A percentile compares a stretch with the other conserved stretches of the same genome.
These are phyloP conservation scores for Podospora conica DNA, from an alignment of 495 filamentous ascomycete genomes.

Conservation along the genomic window DNA sequence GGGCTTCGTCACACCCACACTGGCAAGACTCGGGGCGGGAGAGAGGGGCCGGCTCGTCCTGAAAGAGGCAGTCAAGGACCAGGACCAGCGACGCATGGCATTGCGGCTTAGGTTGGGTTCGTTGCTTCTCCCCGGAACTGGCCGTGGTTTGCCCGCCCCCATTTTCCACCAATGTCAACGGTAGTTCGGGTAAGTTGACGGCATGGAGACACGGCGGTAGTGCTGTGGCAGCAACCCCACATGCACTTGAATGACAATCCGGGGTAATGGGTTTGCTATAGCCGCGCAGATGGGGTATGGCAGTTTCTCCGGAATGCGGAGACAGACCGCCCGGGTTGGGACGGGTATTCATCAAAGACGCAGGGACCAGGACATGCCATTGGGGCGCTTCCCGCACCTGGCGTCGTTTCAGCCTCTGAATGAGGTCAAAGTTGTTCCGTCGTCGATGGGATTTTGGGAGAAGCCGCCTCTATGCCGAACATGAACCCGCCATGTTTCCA, in stretches of 20 bases:
- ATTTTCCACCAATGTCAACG: background rate
- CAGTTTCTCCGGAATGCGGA: background rate
- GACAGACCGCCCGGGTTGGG: background rate
- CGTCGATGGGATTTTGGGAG: background rate
- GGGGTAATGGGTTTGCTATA: background rate
- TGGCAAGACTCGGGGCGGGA: background rate
- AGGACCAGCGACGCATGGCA: background rate
- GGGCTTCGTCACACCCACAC: background rate
- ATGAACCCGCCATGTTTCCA: background rate
- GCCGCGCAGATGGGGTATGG: background rate
- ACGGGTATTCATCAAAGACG: background rate
- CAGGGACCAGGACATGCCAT: background rate
- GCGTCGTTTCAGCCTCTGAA: background rate
- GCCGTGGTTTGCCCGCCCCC: background rate
- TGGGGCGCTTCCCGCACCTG: background rate
- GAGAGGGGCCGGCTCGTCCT: background rate
- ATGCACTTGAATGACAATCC: background rate
- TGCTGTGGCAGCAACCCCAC: background rate
- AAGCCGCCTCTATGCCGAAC: background rate
- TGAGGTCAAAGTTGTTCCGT: background rate
- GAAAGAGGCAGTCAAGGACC: background rate
- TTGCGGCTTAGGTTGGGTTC: background rate
- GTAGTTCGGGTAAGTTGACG: background rate
- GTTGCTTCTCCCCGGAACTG: background rate
- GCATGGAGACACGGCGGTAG: background rate